phyloP scores from a whole-genome alignment of 331 rosid species.

The Rhamnella rubrinervis region DNA sequence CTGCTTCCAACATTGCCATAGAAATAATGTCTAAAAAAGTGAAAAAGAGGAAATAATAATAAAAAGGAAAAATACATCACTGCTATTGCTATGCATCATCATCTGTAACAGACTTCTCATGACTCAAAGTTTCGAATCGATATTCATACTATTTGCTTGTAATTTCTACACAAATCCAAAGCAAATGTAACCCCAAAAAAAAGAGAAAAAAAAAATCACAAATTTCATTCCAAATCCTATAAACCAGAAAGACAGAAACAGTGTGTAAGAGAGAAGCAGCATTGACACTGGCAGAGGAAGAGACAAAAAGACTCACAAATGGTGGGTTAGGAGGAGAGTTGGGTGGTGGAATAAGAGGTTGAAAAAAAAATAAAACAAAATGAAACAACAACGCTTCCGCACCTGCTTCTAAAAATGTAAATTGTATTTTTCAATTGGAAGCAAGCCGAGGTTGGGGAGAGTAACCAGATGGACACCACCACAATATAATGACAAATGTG shows the following conservation, averaged over 20 bases:
- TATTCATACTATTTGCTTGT: slow-evolving; percentile 55
- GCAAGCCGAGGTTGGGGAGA: slow-evolving; percentile 90
- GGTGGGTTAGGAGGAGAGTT: slow-evolving; percentile 26
- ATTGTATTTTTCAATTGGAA: slow-evolving; percentile 55
- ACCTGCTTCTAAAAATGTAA: slow-evolving; percentile 68
- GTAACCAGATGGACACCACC: slow-evolving; percentile 36
- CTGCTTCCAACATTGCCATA: slow-evolving; percentile 55
- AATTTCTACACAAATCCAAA: slow-evolving; percentile 43
- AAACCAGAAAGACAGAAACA: slow-evolving; percentile 42
- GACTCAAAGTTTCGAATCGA: slow-evolving; percentile 45
- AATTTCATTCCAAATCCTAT: slow-evolving; percentile 62
- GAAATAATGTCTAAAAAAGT: slow-evolving; percentile 25
- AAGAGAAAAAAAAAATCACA: slow-evolving; percentile 20
- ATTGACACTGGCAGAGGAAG: slow-evolving; percentile 37
- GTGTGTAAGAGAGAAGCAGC: slow-evolving; percentile 42
- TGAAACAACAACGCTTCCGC: slow-evolving; percentile 80
- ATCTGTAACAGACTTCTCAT: slow-evolving; percentile 49
- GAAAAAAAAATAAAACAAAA: slow-evolving; percentile 13
- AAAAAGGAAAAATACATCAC: slow-evolving; percentile 43
- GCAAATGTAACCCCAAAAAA: background rate
- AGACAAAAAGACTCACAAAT: slow-evolving; percentile 31
- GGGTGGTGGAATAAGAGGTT: slow-evolving; percentile 12
- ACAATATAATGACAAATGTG: slow-evolving; percentile 62
- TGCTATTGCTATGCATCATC: slow-evolving; percentile 44
- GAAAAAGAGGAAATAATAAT: slow-evolving; percentile 4